Evolutionary conservation across 2,329 filamentous ascomycete genomes (phyloP), one percentile per base, ranked within the genome.

Genomic region (Ramichloridium luteum): DNA sequence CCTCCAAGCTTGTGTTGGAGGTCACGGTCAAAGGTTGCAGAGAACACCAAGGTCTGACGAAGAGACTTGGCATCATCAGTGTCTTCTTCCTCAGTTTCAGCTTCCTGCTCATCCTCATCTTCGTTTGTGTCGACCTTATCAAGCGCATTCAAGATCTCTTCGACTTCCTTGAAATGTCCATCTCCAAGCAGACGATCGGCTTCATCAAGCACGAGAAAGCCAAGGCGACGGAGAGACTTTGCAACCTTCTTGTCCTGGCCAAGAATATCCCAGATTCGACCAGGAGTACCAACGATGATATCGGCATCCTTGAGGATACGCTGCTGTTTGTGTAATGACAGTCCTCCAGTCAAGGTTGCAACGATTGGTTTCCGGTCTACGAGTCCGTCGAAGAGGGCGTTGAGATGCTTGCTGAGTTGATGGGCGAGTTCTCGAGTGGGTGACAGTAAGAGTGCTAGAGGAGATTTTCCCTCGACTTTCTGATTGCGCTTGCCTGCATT

Each of bases 321-420:
- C 50, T 92, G 80, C 53, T 98, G 90, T 59, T 98, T 98, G 43
- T 90, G 79, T n/a, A 94, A 70, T 2, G 90, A 92, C 17, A 98
- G 59, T 25, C 90, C 90, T 46, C 90, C 90, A 0, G 88, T 98
- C 5, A 98, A 69, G 1, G 88, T 84, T 31, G 82, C 85, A n/a
- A 94, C 65, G 10, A 54, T 59, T 2, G 70, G 70, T 23, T 32
- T 37, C 4, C 60, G 54, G 3, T 61, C 68, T 34, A 78, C 79
- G 0, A 80, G 74, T 1, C 74, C 65, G 32, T 71, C 65, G 50
- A 79, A 88, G 4, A 98, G 64, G 0, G 75, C 72, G 29, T 71
- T 79, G 38, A 96, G 69, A 59, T 96, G 90, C 15, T 80, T 75
- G 11, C 78, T 72, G 41, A 98, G 70, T 57, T 98, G 90, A 58